Conservation (phyloP, 257 asterid genomes). For the Solanum piurae region DNA sequence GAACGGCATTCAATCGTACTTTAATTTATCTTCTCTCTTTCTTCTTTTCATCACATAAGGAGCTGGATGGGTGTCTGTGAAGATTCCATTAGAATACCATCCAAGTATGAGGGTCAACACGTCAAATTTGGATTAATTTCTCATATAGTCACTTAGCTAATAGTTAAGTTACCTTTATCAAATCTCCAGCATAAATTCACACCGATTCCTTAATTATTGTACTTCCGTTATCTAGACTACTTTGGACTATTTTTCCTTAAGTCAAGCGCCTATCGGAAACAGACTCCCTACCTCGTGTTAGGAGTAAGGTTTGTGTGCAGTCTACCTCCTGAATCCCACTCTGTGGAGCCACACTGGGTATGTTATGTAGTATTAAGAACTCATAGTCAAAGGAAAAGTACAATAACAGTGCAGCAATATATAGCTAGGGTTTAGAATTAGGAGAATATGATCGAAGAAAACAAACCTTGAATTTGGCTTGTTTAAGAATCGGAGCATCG, state of each 20-base stretch:
- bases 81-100: neutral
- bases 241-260: neutral
- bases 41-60: neutral
- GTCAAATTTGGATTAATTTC: neutral
- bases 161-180: neutral
- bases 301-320: neutral
- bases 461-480: constrained; percentile 82
- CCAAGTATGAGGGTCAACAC: neutral
- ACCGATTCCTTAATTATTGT: neutral
- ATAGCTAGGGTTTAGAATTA: neutral
- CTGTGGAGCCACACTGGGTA: neutral
- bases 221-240: neutral
- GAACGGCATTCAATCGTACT: neutral
- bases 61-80: neutral
- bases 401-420: neutral
- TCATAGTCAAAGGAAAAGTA: neutral
- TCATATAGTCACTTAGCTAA: neutral
- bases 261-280: neutral
- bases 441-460: neutral
- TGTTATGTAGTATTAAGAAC: neutral
- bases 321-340: neutral
- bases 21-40: neutral
- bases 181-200: neutral
- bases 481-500: constrained; percentile 92
- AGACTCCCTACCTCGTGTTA: neutral